These are phyloP conservation scores for Lentinula detonsa DNA, from an alignment of 768 basidiomycete genomes.

Conservation along the genomic window DNA sequence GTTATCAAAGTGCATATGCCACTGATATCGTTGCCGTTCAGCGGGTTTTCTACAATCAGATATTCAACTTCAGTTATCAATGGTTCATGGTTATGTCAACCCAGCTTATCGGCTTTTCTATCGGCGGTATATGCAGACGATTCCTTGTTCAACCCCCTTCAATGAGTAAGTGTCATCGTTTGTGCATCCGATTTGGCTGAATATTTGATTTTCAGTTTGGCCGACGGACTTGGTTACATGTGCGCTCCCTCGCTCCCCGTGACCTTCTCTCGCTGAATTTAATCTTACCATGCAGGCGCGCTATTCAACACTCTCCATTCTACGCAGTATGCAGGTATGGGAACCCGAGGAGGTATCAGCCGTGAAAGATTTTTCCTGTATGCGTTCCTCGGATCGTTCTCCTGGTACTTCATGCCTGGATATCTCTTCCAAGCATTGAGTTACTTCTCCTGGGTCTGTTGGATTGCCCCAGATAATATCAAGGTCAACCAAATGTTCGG, in stretches of 20 bases:
- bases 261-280: no score
- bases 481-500: constrained; percentile 75
- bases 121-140: constrained; percentile 64
- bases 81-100: constrained; percentile 76
- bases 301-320: constrained; percentile 81
- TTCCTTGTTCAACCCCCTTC: constrained; percentile 73
- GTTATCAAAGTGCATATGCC: constrained; percentile 55
- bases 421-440: constrained; percentile 65
- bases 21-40: constrained; percentile 78
- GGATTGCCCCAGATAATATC: constrained; percentile 69
- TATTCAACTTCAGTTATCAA: constrained; percentile 58
- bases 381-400: constrained; percentile 47
- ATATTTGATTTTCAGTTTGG: constrained; percentile 54
- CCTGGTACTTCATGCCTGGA: constrained; percentile 70
- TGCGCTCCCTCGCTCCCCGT: constrained; percentile 26
- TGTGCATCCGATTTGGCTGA: constrained; percentile 18
- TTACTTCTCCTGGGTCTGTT: constrained; percentile 55
- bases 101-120: constrained; percentile 77
- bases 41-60: constrained; percentile 63
- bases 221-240: constrained; percentile 70
- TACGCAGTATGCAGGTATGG: constrained; percentile 60
- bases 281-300: constrained; percentile 6
- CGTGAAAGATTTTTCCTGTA: constrained; percentile 76
- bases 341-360: constrained; percentile 57
- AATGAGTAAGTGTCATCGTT: constrained; percentile 43